These are phyloP conservation scores for Gardenia jasminoides DNA, from an alignment of 257 asterid genomes.

Conservation along the genomic window DNA sequence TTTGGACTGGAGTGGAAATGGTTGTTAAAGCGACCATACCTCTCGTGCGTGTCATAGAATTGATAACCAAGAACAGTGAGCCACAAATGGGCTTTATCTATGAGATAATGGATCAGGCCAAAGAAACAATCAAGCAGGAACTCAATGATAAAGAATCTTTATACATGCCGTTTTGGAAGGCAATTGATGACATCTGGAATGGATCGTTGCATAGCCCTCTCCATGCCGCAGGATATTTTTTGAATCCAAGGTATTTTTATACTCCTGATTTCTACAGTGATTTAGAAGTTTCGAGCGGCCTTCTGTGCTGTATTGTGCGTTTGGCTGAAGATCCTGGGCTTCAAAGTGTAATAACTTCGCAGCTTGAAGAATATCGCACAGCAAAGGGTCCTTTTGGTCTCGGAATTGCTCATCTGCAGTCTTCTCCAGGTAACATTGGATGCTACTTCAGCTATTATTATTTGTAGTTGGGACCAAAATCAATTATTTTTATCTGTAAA, in stretches of 20 bases:
- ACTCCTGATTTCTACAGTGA: slow-evolving; percentile 34
- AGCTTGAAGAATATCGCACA: slow-evolving; percentile 12
- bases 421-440: slow-evolving; percentile 13
- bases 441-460: neutral
- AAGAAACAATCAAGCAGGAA: slow-evolving; percentile 48
- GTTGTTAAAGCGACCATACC: slow-evolving; percentile 51
- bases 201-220: slow-evolving; percentile 50
- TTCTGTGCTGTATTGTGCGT: slow-evolving; percentile 33
- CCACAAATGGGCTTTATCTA: slow-evolving; percentile 45
- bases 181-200: slow-evolving; percentile 53
- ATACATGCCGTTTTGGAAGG: slow-evolving; percentile 47
- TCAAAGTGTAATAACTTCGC: slow-evolving; percentile 3
- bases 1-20: slow-evolving; percentile 43
- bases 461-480: neutral
- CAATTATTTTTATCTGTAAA: neutral
- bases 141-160: slow-evolving; percentile 26
- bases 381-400: slow-evolving; percentile 8
- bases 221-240: slow-evolving; percentile 52
- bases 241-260: slow-evolving; percentile 51
- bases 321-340: slow-evolving; percentile 21
- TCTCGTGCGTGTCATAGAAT: slow-evolving; percentile 40
- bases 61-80: slow-evolving; percentile 26
- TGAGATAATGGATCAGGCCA: slow-evolving; percentile 57
- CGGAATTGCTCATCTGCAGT: neutral
- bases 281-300: slow-evolving; percentile 48